Percentiles rank a stretch among this genome's conserved stretches.
Conservation (phyloP, 2,329 filamentous ascomycete species). For the Byssochlamys sp. region DNA sequence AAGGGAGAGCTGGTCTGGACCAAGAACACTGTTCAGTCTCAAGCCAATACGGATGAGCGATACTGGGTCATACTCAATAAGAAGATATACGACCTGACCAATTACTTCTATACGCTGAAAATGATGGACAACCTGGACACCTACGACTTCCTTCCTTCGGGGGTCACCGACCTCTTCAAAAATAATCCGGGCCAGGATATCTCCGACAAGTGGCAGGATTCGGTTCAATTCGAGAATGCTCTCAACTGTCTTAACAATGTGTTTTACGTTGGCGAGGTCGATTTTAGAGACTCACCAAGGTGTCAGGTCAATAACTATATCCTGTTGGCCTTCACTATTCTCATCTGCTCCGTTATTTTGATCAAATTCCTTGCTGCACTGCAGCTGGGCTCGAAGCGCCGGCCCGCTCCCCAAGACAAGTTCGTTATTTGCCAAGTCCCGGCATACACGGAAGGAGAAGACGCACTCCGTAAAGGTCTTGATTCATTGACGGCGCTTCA, state of each 20-base stretch:
- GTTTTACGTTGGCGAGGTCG: slow-evolving; percentile 72
- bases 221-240: slow-evolving; percentile 51
- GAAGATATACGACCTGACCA: slow-evolving; percentile 75
- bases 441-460: slow-evolving; percentile 95
- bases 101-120: slow-evolving; percentile 75
- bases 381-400: slow-evolving; percentile 83
- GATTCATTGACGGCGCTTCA: slow-evolving; percentile 89
- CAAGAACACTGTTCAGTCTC: slow-evolving; percentile 46
- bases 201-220: slow-evolving; percentile 52
- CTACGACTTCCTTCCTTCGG: slow-evolving; percentile 64
- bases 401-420: slow-evolving; percentile 86
- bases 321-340: slow-evolving; percentile 72
- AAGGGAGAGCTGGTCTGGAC: slow-evolving; percentile 76
- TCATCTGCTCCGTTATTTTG: slow-evolving; percentile 69
- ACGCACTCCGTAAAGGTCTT: slow-evolving; percentile 81
- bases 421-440: slow-evolving; percentile 98
- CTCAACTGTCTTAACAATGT: slow-evolving; percentile 71
- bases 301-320: slow-evolving; percentile 90
- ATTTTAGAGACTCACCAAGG: slow-evolving; percentile 67
- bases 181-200: slow-evolving; percentile 73
- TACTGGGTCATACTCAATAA: slow-evolving; percentile 72
- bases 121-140: slow-evolving; percentile 43
- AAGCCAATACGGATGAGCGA: slow-evolving; percentile 59
- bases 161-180: slow-evolving; percentile 59
- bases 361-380: slow-evolving; percentile 88